A percentile compares a stretch with the other conserved stretches of the same genome.
These are phyloP conservation scores for Elsinoe perseae DNA, from an alignment of 2,329 filamentous ascomycete species.

Conservation along the genomic window DNA sequence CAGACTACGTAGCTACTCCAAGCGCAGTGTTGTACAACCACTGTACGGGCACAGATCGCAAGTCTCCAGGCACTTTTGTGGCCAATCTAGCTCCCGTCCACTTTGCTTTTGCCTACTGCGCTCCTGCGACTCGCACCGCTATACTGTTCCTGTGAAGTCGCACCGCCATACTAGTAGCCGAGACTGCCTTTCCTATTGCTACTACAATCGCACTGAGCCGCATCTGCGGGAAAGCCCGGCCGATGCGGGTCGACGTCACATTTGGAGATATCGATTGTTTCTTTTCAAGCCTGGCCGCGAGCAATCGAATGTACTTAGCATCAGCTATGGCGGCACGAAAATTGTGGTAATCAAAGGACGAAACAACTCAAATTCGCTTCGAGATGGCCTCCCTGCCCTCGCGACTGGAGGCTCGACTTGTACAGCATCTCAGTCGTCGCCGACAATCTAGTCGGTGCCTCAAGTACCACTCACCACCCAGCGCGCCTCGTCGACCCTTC, in stretches of 20 bases:
- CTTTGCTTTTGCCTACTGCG: too few species aligned
- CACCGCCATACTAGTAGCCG: too few species aligned
- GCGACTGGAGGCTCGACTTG: neutral
- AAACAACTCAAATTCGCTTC: neutral
- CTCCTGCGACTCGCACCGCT: too few species aligned
- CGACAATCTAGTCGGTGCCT: neutral
- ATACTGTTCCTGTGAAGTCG: too few species aligned
- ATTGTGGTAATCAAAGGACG: neutral
- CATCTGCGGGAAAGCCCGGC: neutral
- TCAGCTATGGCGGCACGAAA: too few species aligned
- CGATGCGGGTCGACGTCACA: constrained; percentile 12
- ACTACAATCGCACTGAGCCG: neutral
- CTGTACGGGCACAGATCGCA: too few species aligned
- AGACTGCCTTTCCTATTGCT: too few species aligned
- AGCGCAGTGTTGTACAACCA: too few species aligned
- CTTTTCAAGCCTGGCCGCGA: constrained; percentile 1
- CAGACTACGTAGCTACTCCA: too few species aligned
- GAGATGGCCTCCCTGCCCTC: neutral
- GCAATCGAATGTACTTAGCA: neutral
- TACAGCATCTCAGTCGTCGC: neutral
- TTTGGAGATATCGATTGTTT: neutral
- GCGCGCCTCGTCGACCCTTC: constrained; percentile 5
- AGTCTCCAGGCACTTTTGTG: too few species aligned
- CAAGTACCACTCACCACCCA: neutral
- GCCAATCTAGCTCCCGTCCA: too few species aligned